Conservation (phyloP, 352 stramenopile species). For the Phytophthora fragariaefolia region DNA sequence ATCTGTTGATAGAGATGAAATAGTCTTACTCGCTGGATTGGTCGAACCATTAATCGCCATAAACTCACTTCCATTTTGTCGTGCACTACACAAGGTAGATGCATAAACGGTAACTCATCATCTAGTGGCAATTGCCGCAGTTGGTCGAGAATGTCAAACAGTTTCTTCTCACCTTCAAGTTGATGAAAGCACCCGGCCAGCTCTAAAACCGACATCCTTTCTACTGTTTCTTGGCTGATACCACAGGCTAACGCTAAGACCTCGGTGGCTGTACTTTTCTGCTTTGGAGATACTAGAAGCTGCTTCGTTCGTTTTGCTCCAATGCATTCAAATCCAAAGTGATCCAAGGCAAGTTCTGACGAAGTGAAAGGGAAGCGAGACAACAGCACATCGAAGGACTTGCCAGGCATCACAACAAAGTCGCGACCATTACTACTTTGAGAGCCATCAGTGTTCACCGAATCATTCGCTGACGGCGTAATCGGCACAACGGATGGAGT, state of each 20-base stretch:
- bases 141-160: constrained; percentile 3
- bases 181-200: constrained; percentile 23
- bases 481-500: constrained; percentile 5
- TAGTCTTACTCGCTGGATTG: constrained; percentile 45
- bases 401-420: neutral
- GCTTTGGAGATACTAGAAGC: constrained; percentile 9
- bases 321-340: constrained; percentile 25
- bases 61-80: constrained; percentile 39
- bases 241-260: constrained; percentile 9
- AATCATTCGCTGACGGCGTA: neutral
- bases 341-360: constrained; percentile 22
- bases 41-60: constrained; percentile 50
- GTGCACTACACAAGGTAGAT: constrained; percentile 31
- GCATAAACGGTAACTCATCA: constrained; percentile 13
- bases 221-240: constrained; percentile 5
- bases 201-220: constrained; percentile 23
- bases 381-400: neutral
- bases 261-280: neutral
- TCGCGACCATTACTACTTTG: constrained; percentile 3
- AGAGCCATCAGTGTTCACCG: constrained; percentile 10
- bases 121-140: constrained; percentile 8
- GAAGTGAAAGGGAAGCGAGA: constrained; percentile 30
- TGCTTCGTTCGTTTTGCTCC: constrained; percentile 19
- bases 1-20: constrained; percentile 41
- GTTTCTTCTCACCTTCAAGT: constrained; percentile 8